A percentile compares a stretch with the other conserved stretches of the same genome.
These are phyloP conservation scores for Clohesyomyces aquaticus DNA, from an alignment of 495 filamentous ascomycete genomes.

Conservation along the genomic window DNA sequence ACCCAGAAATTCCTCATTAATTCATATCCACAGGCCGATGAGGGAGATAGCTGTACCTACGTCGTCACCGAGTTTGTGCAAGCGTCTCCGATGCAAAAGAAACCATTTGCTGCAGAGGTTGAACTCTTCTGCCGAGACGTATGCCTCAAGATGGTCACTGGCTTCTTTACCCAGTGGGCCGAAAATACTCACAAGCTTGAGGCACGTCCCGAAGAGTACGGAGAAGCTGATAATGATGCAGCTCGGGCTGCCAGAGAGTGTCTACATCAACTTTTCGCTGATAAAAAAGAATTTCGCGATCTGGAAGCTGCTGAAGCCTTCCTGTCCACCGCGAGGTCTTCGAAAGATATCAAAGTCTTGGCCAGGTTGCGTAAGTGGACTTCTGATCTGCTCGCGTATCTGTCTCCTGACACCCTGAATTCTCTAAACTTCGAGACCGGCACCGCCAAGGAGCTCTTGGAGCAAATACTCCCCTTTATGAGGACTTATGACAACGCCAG, in stretches of 20 bases:
- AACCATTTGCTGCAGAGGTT: conserved; percentile 1
- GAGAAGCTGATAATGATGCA: neutral
- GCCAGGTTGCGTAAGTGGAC: conserved; percentile 7
- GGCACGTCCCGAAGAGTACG: conserved; percentile 1
- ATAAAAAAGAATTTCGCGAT: conserved; percentile 4
- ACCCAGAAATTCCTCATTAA: neutral
- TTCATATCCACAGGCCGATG: conserved; percentile 7
- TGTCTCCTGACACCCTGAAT: neutral
- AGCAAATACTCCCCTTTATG: conserved; percentile 5
- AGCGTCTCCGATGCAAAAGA: neutral
- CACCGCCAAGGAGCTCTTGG: neutral
- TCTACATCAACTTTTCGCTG: neutral
- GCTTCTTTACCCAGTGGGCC: neutral
- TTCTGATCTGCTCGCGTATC: neutral
- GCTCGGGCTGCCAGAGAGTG: neutral
- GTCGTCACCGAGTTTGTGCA: conserved; percentile 11
- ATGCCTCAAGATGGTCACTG: conserved; percentile 1
- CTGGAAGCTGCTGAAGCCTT: conserved; percentile 3
- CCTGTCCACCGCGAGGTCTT: conserved; percentile 5
- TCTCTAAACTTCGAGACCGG: neutral
- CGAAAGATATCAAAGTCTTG: neutral
- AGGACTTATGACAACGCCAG: neutral
- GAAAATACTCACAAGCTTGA: neutral
- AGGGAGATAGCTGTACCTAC: conserved; percentile 18
- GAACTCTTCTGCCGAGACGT: conserved; percentile 7